phyloP scores from a whole-genome alignment of 2,329 filamentous ascomycete genomes.

The Exophiala mesophila region DNA sequence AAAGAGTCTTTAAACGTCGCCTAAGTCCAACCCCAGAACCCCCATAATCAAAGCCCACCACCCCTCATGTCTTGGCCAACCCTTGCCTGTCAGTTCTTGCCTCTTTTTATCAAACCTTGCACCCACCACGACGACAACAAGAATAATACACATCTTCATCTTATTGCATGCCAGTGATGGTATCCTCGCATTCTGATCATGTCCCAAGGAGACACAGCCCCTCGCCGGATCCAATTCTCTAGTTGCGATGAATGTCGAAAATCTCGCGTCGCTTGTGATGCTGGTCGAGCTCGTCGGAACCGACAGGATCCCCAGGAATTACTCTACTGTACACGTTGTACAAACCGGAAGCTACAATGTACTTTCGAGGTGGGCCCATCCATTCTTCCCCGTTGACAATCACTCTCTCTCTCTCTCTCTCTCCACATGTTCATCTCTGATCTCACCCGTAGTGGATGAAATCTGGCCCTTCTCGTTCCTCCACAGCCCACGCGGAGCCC shows the following conservation, averaged over 20 bases:
- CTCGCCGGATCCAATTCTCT: constrained; percentile 32
- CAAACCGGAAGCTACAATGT: constrained; percentile 19
- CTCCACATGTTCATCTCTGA: neutral
- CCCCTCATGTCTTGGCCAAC: too few species aligned
- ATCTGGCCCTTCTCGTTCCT: neutral
- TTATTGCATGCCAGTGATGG: too few species aligned
- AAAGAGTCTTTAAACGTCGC: too few species aligned
- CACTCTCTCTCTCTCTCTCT: too few species aligned
- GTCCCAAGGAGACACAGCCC: constrained; percentile 9
- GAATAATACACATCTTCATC: too few species aligned
- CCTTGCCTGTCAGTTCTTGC: too few species aligned
- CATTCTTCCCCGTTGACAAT: too few species aligned
- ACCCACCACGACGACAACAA: too few species aligned
- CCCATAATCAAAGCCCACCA: too few species aligned
- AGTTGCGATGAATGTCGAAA: constrained; percentile 34
- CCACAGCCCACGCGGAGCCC: constrained; percentile 2
- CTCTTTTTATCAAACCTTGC: too few species aligned
- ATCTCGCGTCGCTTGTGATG: constrained; percentile 32
- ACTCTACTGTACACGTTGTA: constrained; percentile 24
- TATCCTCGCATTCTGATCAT: too few species aligned
- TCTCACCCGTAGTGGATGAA: constrained; percentile 11
- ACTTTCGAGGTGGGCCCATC: constrained; percentile 19
- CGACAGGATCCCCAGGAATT: constrained; percentile 20
- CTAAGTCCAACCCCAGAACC: too few species aligned
- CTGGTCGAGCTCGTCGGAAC: constrained; percentile 23